Base-by-base conservation (phyloP, 768 basidiomycete species). In the Xerocomellus intermedius region DNA sequence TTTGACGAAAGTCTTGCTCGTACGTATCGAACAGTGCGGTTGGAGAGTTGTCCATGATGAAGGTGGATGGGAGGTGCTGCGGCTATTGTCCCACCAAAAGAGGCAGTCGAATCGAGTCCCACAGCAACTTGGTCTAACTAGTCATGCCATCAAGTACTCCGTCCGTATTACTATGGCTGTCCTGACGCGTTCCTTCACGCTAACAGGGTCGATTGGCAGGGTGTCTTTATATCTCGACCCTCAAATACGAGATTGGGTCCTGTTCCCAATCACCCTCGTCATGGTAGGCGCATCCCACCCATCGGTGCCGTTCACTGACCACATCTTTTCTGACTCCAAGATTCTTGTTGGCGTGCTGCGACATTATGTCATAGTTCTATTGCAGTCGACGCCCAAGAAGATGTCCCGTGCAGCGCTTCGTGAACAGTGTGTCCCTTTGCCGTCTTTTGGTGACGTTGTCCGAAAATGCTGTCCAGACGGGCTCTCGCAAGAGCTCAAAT, bases 181-280 rank as follows among this genome's bases (percentile, higher is more conserved):
- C 44, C 17, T 19, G 46, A 36, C 43, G 52, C 38, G 42, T 47
- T 39, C 33, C 17, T 26, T 42, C 49, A 26, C 26, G 42, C 61
- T 64, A n/a, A 66, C 44, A n/a, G 5, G 13, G 8, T 37, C 19
- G 13, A 53, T 39, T 56, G 53, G 10, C 55, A 79, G 78, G 60
- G 69, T 73, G 28, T 81, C 83, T 21, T 69, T 87, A 28, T 87
- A 94, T 73, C 85, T 98, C 45, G 94, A 98, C 76, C 95, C 94
- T 41, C 91, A 94, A 74, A 98, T 98, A 71, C 85, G 94, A 63
- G 93, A 90, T 68, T 91, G 88, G 89, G 86, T 98, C 42, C 74
- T 98, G 55, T 94, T 98, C 74, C 95, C 95, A 50, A 97, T 98
- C 74, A 98, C 94, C 48, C 77, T 97, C 58, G 94, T 98, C 69